Percentiles rank a stretch among this genome's conserved stretches.
Conservation (phyloP, 805 yeast species). For the Clavispora phyllophila region DNA sequence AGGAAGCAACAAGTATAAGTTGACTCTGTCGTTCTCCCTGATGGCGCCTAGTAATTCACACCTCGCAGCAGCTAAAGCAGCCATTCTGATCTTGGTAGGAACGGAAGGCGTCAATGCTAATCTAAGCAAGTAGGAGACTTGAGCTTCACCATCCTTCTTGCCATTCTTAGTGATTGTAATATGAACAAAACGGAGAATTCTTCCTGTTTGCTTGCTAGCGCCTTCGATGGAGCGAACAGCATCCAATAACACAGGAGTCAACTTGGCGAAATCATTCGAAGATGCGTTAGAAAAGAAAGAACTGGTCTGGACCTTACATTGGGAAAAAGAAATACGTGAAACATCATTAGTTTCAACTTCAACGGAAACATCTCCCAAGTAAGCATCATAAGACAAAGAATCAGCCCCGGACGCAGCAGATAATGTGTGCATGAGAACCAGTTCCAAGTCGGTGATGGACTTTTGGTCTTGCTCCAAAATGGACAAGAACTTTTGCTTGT, state of each 20-base stretch:
- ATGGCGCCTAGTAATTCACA: constrained; percentile 25
- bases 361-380: constrained; percentile 4
- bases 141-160: constrained; percentile 27
- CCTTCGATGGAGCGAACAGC: constrained; percentile 29
- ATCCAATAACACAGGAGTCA: constrained; percentile 40
- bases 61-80: constrained; percentile 41
- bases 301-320: constrained; percentile 10
- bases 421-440: constrained; percentile 65
- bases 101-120: constrained; percentile 51
- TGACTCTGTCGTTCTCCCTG: constrained; percentile 16
- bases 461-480: constrained; percentile 15
- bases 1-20: constrained; percentile 55
- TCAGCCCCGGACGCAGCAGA: constrained; percentile 18
- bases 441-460: constrained; percentile 36
- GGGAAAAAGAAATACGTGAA: too few relatives aligned
- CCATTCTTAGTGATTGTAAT: constrained; percentile 1
- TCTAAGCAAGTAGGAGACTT: constrained; percentile 56
- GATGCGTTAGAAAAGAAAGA: constrained; percentile 34
- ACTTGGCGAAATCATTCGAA: constrained; percentile 36
- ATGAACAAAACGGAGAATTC: constrained; percentile 5
- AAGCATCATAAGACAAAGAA: constrained; percentile 20
- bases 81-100: constrained; percentile 53
- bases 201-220: constrained; percentile 3
- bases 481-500: constrained; percentile 18
- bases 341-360: background rate